Base-by-base conservation (phyloP, 495 filamentous ascomycete species). In the Lophiotrema nucula region DNA sequence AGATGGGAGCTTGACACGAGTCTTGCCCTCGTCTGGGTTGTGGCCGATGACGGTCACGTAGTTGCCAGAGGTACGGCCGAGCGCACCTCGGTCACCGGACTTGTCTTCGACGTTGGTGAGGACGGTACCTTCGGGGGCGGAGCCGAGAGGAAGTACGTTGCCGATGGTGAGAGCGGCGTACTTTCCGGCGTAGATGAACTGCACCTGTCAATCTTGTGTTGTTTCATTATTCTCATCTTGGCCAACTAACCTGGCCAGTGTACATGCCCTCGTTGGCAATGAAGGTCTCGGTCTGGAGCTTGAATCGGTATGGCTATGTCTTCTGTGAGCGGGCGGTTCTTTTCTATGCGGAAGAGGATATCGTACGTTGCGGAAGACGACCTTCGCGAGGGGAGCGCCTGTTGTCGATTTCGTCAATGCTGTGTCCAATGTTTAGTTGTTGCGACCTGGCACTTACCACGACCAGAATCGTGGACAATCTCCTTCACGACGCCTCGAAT, bases 261-360 rank as follows among this genome's bases (percentile, higher is more conserved):
- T 99, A 99, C 92, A 97, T 96, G 80, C 93, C 93, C 84, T 99
- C 93, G 79, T 97, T 97, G 76, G 95, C 93, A 74, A 99, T 97
- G 85, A 98, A 96, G 62, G 72, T 74, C 66, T 75, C 68, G 47
- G 69, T 73, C 55, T 66, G 58, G 39, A 65, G 65, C 68, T 70
- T 73, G 93, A 95, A 87, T 90, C 92, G 75, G 85, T 90, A 64
- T 43, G 60, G 60, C 60, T 64, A 39, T 18, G 33, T 27, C 16
- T 2, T 15, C 11, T 42, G 60, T 64, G 53, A 64, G 60, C 50
- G 23, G 15, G n/a, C 13, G 33, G n/a, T 37, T 93, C 76, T 84
- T 83, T 84, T 95, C 89, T 64, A 89, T 86, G 12, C 22, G 54
- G n/a, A 43, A 43, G 39, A 43, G 39, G 74, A 3, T 10, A 18